Evolutionary conservation across 257 asterid genomes (phyloP).

Genomic region (Solanum etuberosum): DNA sequence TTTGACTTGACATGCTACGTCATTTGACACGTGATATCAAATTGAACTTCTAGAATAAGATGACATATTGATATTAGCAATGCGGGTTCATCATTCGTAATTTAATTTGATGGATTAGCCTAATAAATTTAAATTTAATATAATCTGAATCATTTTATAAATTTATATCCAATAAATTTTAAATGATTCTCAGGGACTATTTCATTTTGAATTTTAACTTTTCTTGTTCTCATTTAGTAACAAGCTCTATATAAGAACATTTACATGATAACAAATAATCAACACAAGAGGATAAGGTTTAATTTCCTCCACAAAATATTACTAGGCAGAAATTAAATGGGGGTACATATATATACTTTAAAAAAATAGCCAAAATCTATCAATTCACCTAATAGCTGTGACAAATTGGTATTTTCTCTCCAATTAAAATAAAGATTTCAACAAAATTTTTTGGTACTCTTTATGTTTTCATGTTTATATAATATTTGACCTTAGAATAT

Average conservation of each 20-base stretch:
- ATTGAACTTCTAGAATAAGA: not conserved
- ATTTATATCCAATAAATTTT: too few species aligned
- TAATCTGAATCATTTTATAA: too few species aligned
- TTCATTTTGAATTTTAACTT: not conserved
- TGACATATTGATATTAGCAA: not conserved
- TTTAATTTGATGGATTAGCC: not conserved
- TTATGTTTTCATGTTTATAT: too few species aligned
- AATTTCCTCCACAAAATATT: conserved; percentile 1
- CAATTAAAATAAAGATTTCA: not conserved
- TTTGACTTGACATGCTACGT: not conserved
- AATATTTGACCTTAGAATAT: too few species aligned
- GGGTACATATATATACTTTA: not conserved
- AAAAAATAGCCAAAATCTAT: not conserved
- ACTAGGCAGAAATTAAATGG: not conserved
- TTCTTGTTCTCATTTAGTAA: not conserved
- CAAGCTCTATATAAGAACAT: not conserved
- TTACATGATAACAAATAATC: not conserved
- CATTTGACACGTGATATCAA: not conserved
- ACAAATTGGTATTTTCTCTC: not conserved
- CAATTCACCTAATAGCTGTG: conserved; percentile 5
- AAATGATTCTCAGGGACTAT: not conserved
- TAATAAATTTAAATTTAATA: too few species aligned
- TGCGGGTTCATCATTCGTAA: not conserved
- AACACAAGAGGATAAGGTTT: conserved; percentile 1
- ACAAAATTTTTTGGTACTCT: too few species aligned